Evolutionary conservation across 371 early-diverging fungal genomes (phyloP), one percentile per base, ranked within the genome.

Genomic region (Aphelidium insulamus): DNA sequence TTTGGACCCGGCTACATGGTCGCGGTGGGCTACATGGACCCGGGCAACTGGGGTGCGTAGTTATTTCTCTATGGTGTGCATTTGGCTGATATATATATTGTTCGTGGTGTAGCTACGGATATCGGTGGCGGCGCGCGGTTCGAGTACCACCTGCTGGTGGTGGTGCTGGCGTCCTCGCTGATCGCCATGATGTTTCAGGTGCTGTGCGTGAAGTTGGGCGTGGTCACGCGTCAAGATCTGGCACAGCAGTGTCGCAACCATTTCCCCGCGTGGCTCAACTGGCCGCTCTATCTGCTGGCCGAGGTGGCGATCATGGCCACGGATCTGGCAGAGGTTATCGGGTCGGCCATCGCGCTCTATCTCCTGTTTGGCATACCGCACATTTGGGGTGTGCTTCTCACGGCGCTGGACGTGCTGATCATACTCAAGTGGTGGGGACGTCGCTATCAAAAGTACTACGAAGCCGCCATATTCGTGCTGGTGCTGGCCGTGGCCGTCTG

Each of bases 261-360:
- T 40, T 63, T 69, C 28, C 64, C 65, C 9, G 52, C 50, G 19
- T 55, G 54, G 35, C 39, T 67, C 25, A 73, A 64, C 30, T 35
- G 68, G 20, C 30, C 64, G 26, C 54, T 80, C 29, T 75, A 76
- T 43, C 44, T 77, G 4, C 38, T 79, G 4, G 66, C 71, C 29
- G 79, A 82, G 40, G 33, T 66, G n/a, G 79, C 79, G 15, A 77
- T 79, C 30, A 65, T 79, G 31, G 72, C 75, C 2, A 65, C 62
- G 15, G 72, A 78, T 47, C 53, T 78, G 21, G 79, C 82, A 10
- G 78, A 81, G 45, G 79, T 77, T 30, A 79, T 83, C 46, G 83
- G 81, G 26, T 67, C 73, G 25, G 83, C 80, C 0, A 71, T 83
- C 37, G 80, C 76, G 0, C 44, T 83, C 9, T 71, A 77, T 21